phyloP scores from a whole-genome alignment of 1,284 basidiomycete genomes.

The Cryptococcus sp. region DNA sequence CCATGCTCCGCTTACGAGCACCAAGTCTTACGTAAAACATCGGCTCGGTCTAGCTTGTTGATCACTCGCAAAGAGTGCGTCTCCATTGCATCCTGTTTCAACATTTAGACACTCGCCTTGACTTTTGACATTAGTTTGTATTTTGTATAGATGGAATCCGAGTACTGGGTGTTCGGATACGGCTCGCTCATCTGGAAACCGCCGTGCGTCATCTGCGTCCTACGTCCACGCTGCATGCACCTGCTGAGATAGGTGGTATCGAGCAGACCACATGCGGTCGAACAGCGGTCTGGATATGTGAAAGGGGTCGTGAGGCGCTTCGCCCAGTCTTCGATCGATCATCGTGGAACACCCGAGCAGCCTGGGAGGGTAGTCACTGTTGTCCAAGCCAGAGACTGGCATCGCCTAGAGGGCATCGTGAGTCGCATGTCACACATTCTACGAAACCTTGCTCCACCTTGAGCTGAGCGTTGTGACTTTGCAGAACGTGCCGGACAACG shows the following conservation, averaged over 20 bases:
- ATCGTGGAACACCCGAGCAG: slow-evolving; percentile 45
- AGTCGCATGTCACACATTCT: slow-evolving; percentile 4
- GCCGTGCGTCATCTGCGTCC: slow-evolving; percentile 31
- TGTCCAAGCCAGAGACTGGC: slow-evolving; percentile 46
- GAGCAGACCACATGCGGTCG: slow-evolving; percentile 41
- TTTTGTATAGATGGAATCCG: slow-evolving; percentile 12
- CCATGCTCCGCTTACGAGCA: too few relatives aligned
- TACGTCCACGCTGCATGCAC: too few relatives aligned
- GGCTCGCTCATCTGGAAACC: slow-evolving; percentile 51
- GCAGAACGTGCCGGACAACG: slow-evolving; percentile 9
- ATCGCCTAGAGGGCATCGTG: slow-evolving; percentile 33
- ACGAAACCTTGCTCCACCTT: too few relatives aligned
- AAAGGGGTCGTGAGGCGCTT: slow-evolving; percentile 49
- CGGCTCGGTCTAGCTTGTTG: too few relatives aligned
- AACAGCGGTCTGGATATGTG: slow-evolving; percentile 45
- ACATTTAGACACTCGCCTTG: too few relatives aligned
- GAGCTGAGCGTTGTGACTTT: not conserved
- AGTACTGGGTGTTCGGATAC: slow-evolving; percentile 51
- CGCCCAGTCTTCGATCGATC: slow-evolving; percentile 51
- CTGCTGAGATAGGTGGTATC: too few relatives aligned
- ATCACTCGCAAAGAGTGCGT: too few relatives aligned
- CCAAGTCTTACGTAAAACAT: too few relatives aligned
- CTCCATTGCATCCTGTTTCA: too few relatives aligned
- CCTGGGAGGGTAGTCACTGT: slow-evolving; percentile 51
- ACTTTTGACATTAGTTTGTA: not conserved